A percentile compares a stretch with the other conserved stretches of the same genome.
phyloP scores from a whole-genome alignment of 1,284 basidiomycete species.

The Sporisorium exsertum region DNA sequence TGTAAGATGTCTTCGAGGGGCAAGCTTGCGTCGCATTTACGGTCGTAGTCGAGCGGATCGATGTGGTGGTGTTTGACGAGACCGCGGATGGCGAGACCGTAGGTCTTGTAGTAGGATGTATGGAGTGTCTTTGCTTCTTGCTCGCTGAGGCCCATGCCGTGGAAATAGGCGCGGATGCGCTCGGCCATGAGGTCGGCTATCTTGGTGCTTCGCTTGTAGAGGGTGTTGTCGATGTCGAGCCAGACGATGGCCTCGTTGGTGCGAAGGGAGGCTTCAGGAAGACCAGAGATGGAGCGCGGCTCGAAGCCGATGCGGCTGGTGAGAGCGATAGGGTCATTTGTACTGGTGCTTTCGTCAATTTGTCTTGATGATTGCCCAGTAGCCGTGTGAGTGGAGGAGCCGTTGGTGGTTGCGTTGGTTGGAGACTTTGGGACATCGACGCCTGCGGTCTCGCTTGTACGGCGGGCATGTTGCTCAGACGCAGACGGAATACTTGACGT shows the following conservation, averaged over 20 bases:
- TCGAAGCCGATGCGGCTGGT: constrained; percentile 47
- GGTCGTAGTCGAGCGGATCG: constrained; percentile 87
- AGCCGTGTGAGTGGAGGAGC: neutral
- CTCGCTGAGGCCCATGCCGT: constrained; percentile 77
- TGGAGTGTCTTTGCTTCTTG: constrained; percentile 81
- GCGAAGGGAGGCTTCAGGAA: constrained; percentile 33
- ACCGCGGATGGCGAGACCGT: constrained; percentile 86
- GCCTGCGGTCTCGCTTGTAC: neutral
- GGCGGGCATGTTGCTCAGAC: neutral
- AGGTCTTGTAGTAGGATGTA: constrained; percentile 78
- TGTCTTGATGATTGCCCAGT: neutral
- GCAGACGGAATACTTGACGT: neutral
- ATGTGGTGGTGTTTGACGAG: constrained; percentile 82
- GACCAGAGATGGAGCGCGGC: constrained; percentile 33
- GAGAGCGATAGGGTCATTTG: constrained; percentile 18
- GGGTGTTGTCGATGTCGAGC: constrained; percentile 88
- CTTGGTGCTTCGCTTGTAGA: constrained; percentile 73
- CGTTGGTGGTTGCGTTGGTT: neutral
- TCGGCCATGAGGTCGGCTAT: constrained; percentile 83
- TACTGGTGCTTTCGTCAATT: constrained; percentile 25
- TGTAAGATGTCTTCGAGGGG: constrained; percentile 84
- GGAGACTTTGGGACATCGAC: neutral
- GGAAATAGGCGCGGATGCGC: constrained; percentile 84
- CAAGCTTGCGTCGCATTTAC: constrained; percentile 83
- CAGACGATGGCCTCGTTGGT: constrained; percentile 74